Conservation (phyloP, 1,284 basidiomycete species). For the Retiboletus fuscus region DNA sequence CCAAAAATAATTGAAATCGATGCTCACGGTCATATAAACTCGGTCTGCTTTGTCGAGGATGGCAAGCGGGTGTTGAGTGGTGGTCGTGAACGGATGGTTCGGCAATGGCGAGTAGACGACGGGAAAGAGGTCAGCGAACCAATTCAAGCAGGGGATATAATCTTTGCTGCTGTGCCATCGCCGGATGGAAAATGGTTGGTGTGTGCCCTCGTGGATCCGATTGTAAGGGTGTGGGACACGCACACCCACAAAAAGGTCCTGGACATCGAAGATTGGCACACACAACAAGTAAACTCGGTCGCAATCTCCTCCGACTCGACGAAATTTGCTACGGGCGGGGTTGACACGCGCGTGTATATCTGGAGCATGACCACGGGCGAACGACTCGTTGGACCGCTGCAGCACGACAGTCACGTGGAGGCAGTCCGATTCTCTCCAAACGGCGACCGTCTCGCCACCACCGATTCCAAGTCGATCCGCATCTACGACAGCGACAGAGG, state of each 20-base stretch:
- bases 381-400: too few relatives aligned
- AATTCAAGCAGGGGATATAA: neutral
- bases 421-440: too few relatives aligned
- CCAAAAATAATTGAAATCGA: too few relatives aligned
- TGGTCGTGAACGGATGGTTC: too few relatives aligned
- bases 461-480: too few relatives aligned
- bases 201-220: neutral
- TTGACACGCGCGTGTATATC: neutral
- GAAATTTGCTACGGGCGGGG: neutral
- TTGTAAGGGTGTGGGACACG: neutral
- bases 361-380: too few relatives aligned
- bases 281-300: neutral
- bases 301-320: neutral
- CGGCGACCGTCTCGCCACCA: too few relatives aligned
- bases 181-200: neutral
- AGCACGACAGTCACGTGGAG: neutral
- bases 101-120: too few relatives aligned
- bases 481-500: neutral
- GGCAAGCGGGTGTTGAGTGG: too few relatives aligned
- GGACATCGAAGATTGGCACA: neutral
- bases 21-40: too few relatives aligned
- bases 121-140: too few relatives aligned
- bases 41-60: too few relatives aligned
- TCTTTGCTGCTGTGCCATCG: neutral
- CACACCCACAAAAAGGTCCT: neutral